Base-by-base conservation (phyloP, 1,139 yeast genomes). In the Diutina sp. region DNA sequence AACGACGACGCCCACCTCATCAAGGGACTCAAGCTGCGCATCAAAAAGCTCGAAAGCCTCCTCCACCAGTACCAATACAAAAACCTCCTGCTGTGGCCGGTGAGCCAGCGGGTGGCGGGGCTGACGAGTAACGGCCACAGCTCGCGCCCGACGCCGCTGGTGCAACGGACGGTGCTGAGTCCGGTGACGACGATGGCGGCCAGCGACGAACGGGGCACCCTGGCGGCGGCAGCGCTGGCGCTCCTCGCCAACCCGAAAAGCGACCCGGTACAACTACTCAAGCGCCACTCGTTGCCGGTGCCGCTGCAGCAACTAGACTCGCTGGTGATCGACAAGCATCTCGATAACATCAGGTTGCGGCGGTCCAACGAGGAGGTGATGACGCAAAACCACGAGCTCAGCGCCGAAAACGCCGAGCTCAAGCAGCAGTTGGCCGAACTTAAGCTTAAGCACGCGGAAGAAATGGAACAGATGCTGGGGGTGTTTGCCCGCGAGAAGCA, bases 41-140 rank as follows among this genome's bases (percentile, higher is more conserved):
- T 86, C 29, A 78, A 75, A 61, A 85, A 83, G 61, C 71, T 86
- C 55, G 95, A 87, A 62, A 82, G 78, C 58, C 67, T 85, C 41
- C 67, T 87, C 14, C 90, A 85, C 64, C 89, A 85, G 61, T 83
- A 80, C 54, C 86, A 80, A 60, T 82, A 78, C 63, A 78, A 79
- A 56, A 79, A 82, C 58, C 71, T 82, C 35, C 73, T 76, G n/a
- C 76, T 73, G 48, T 82, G 87, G 87, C 86, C 87, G 1, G 67
- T 66, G 6, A 45, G 46, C 61, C 8, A 56, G 14, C 57, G 0
- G 56, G 47, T 2, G 30, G 14, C 30, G 29, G 25, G 14, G 3
- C 56, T 8, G 57, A 54, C 7, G 68, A 63, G 53, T 60, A 62
- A 54, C 59, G 62, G 55, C 59, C 61, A 57, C 67, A 21, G 46